Conservation (phyloP, 2,329 filamentous ascomycete genomes). For the Neopestalotiopsis sp. region DNA sequence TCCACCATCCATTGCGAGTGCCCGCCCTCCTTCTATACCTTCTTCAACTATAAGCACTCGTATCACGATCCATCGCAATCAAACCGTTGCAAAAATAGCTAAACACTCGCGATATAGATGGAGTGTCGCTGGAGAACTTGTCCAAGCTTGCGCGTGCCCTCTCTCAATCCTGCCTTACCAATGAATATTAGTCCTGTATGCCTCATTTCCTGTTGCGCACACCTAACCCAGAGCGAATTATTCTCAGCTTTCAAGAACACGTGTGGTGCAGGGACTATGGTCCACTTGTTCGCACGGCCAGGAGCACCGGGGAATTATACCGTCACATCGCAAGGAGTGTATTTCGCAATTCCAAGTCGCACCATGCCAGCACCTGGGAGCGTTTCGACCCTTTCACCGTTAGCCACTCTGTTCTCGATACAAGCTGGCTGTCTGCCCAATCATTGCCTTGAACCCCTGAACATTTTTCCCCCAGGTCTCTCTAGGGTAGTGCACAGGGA, state of each 20-base stretch:
- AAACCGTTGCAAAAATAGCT: not conserved
- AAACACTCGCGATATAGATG: too few species aligned
- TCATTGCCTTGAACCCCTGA: not conserved
- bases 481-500: not conserved
- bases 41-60: not conserved
- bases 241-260: not conserved
- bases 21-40: not conserved
- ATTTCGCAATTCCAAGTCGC: conserved; percentile 5
- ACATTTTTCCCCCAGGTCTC: not conserved
- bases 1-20: not conserved
- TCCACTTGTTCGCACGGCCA: conserved; percentile 9
- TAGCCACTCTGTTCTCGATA: not conserved
- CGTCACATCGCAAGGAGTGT: not conserved
- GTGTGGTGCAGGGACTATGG: conserved; percentile 5
- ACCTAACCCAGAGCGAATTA: not conserved
- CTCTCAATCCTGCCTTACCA: not conserved
- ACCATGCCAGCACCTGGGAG: conserved; percentile 5
- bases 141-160: not conserved
- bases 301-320: conserved; percentile 7
- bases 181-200: not conserved
- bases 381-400: conserved; percentile 14
- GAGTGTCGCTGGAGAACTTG: not conserved
- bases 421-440: not conserved
- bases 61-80: not conserved
- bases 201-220: not conserved